A percentile compares a stretch with the other conserved stretches of the same genome.
phyloP scores from a whole-genome alignment of 768 basidiomycete genomes.

The Pulveroboletus frians region DNA sequence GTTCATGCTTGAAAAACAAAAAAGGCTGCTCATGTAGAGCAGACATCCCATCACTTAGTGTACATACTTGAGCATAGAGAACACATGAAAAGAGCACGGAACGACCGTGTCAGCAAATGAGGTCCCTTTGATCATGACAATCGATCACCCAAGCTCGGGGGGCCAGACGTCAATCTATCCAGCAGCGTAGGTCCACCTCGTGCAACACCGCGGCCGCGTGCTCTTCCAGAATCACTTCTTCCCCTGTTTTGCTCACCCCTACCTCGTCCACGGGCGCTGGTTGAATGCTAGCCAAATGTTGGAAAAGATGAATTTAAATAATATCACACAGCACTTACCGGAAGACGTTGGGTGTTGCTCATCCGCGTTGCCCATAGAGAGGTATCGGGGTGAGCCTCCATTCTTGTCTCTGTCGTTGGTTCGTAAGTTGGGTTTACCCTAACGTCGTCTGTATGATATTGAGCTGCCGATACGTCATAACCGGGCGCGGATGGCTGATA shows the following conservation, averaged over 20 bases:
- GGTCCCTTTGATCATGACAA: slow-evolving; percentile 11
- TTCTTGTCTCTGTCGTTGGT: slow-evolving; percentile 8
- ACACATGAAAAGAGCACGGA: not conserved
- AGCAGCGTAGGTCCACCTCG: slow-evolving; percentile 17
- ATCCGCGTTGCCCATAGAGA: slow-evolving; percentile 24
- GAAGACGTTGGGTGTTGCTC: slow-evolving; percentile 13
- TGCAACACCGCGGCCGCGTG: slow-evolving; percentile 17
- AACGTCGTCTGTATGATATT: slow-evolving; percentile 3
- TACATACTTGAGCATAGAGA: not conserved
- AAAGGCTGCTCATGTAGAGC: slow-evolving; percentile 16
- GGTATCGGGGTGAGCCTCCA: slow-evolving; percentile 14
- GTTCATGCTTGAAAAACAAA: no score
- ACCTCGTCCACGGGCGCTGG: slow-evolving; percentile 20
- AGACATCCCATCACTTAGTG: not conserved
- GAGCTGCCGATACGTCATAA: not conserved
- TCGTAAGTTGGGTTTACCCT: slow-evolving; percentile 12
- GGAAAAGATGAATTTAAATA: not conserved
- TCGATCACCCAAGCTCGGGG: slow-evolving; percentile 17
- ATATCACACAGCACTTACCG: slow-evolving; percentile 15
- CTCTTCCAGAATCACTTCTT: slow-evolving; percentile 20
- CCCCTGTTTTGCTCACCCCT: slow-evolving; percentile 14
- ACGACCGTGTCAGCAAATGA: not conserved
- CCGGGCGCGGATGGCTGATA: slow-evolving; percentile 2
- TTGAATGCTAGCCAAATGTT: slow-evolving; percentile 8
- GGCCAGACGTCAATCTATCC: slow-evolving; percentile 11